A percentile compares a stretch with the other conserved stretches of the same genome.
phyloP scores from a whole-genome alignment of 495 filamentous ascomycete genomes.

The Penicillium dipodomyicola region DNA sequence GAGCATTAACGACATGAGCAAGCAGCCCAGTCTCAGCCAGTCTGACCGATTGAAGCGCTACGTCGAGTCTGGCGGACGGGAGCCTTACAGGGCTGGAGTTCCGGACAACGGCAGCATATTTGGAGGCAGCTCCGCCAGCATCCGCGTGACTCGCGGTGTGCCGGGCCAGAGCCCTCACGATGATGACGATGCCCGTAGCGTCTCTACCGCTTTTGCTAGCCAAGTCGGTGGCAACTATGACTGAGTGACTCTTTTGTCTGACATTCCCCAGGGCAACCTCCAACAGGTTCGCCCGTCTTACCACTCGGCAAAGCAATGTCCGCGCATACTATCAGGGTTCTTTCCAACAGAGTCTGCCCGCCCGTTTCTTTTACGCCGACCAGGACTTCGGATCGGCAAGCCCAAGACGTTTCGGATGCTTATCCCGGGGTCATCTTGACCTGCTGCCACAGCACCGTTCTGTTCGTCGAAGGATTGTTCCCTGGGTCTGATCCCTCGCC shows the following conservation, averaged over 20 bases:
- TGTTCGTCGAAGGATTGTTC: slow-evolving; percentile 8
- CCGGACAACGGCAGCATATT: slow-evolving; percentile 68
- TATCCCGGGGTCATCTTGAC: slow-evolving; percentile 8
- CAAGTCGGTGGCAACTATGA: slow-evolving; percentile 90
- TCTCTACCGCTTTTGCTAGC: slow-evolving; percentile 94
- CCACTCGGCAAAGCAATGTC: slow-evolving; percentile 21
- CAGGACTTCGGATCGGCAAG: slow-evolving; percentile 20
- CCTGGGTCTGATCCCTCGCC: slow-evolving; percentile 13
- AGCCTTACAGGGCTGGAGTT: slow-evolving; percentile 43
- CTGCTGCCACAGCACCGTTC: slow-evolving; percentile 11
- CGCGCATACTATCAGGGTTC: slow-evolving; percentile 21
- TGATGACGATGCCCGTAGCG: slow-evolving; percentile 92
- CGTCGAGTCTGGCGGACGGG: slow-evolving; percentile 73
- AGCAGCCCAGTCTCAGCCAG: slow-evolving; percentile 81
- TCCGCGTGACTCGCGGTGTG: slow-evolving; percentile 50
- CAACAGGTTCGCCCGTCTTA: slow-evolving; percentile 21
- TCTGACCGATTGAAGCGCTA: slow-evolving; percentile 81
- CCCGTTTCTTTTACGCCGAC: slow-evolving; percentile 24
- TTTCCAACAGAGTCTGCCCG: slow-evolving; percentile 28
- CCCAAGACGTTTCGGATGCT: slow-evolving; percentile 14
- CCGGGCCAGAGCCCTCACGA: slow-evolving; percentile 48
- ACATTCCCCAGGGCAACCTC: slow-evolving; percentile 19
- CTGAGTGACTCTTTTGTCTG: slow-evolving; percentile 52
- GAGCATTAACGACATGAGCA: slow-evolving; percentile 69
- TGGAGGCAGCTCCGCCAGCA: slow-evolving; percentile 66